Base-by-base conservation (phyloP, 768 basidiomycete genomes). In the Phlebiopsis gigantea region DNA sequence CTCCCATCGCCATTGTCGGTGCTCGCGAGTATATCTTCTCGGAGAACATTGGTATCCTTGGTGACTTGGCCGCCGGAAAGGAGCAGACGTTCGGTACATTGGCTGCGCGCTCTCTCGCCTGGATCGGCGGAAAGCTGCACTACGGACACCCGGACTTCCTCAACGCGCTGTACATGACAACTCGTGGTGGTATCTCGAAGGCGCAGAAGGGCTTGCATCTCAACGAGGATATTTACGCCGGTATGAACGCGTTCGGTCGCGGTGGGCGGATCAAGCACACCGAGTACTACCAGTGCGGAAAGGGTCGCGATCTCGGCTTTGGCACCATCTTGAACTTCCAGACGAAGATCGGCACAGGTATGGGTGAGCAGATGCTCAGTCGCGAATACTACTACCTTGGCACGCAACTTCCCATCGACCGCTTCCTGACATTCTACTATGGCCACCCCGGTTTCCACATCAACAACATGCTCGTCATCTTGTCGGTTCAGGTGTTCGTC, bases 11-110 rank as follows among this genome's bases (percentile, higher is more conserved):
- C 15, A 99, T 99, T 61, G 90, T 99, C 61, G 97, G 96, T 72
- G 96, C 97, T 9, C 86, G 97, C 74, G 96, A 99, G 78, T 99
- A 99, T 73, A 98, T 99, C 70, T 99, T 99, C 76, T 98, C 97
- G 52, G 97, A 99, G 77, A 98, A 98, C 69, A 98, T 98, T 61
- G 97, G 97, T 79, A 96, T 98, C 65, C 80, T 99, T 46, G 97
- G 97, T 65, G 97, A 99, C 73, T 81, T 99, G 45, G 97, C 97
- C 42, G 97, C 97, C 59, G 95, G 97, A 17, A 98, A 99, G 78
- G 97, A 99, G 73, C 97, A 98, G 72, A 99, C 97, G 39, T 99
- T 99, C 71, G 97, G 97, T 69, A 98, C 97, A 0, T 39, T 9
- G 34, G 83, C 93, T n/a, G 96, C 95, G 12, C 85, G 97, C 48